Base-by-base conservation (phyloP, 768 basidiomycete species). In the Pulveroboletus sp. region DNA sequence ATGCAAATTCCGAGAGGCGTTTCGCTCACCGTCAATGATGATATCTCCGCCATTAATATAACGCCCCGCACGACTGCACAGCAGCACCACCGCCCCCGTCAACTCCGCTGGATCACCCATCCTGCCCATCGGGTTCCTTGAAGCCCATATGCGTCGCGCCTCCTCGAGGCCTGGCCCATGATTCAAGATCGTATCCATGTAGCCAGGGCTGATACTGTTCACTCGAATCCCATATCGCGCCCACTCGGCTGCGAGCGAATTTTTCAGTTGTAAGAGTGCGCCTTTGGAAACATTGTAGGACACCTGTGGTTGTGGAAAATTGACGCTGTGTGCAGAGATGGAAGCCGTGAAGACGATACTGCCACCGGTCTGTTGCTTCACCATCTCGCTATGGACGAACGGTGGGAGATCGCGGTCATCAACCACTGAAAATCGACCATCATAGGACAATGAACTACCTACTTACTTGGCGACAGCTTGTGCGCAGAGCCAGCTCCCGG, bases 21-120 rank as follows among this genome's bases (percentile, higher is more conserved):
- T 28, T n/a, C 4, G 35, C 65, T 53, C 50, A 76, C 73, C 75
- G 51, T 76, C 74, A 4, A 76, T 61, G 35, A 70, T 17, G 33
- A 75, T 70, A 61, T 75, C 70, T 2, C 65, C 63, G 4, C 74
- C 76, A 17, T 68, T 77, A 27, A 77, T 71, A 54, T 73, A 76
- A 32, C 67, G 63, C 12, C 75, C 76, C 0, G 71, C 72, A 26
- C 62, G 62, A 55, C 73, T 77, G 40, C 71, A 73, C 7, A 78
- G 59, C 46, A 77, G 55, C 4, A 76, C 66, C 11, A 73, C 61
- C 1, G 57, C 65, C 1, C 75, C 74, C 1, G 61, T 64, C 47
- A 76, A 43, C 56, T 78, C 76, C 11, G 57, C 61, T 5, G 73
- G 65, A 45, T 71, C 61, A 0, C 73, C 74, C 70, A 76, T 73